A percentile compares a stretch with the other conserved stretches of the same genome.
These are phyloP conservation scores for Colletotrichum tofieldiae DNA, from an alignment of 2,329 filamentous ascomycete species.

Conservation along the genomic window DNA sequence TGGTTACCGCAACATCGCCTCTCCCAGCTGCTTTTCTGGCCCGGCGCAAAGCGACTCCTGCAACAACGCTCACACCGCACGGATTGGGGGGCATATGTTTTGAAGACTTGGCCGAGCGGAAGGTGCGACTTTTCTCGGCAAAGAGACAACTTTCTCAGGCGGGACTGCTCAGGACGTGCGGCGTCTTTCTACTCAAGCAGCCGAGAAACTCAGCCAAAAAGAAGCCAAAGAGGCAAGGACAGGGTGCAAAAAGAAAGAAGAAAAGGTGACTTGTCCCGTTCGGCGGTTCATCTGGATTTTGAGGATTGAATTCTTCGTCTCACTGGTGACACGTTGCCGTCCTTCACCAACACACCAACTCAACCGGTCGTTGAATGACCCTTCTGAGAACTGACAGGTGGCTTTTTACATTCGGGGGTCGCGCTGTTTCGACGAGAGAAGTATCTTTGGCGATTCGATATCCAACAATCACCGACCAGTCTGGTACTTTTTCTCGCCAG, in stretches of 20 bases:
- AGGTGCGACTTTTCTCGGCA: not conserved
- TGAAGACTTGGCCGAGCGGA: slow-evolving; percentile 1
- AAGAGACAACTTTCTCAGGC: not conserved
- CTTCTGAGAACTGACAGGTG: slow-evolving; percentile 12
- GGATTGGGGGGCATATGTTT: not conserved
- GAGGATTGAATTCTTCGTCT: slow-evolving; percentile 6
- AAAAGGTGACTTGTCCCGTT: not conserved
- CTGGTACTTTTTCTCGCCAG: not conserved
- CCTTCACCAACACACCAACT: slow-evolving; percentile 6
- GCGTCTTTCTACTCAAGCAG: not conserved
- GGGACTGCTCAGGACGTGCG: not conserved
- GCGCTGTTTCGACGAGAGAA: not conserved
- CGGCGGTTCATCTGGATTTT: not conserved
- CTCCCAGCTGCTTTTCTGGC: not conserved
- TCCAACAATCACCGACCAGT: not conserved
- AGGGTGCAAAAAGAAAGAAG: not conserved
- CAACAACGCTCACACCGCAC: slow-evolving; percentile 29
- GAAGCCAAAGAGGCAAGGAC: too few species aligned
- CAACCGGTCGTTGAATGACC: not conserved
- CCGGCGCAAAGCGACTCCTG: slow-evolving; percentile 7
- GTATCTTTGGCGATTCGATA: too few species aligned
- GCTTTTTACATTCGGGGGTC: not conserved
- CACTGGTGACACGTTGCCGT: slow-evolving; percentile 37
- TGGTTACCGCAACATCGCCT: not conserved
- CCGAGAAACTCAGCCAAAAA: not conserved